Conservation (phyloP, 257 asterid species). For the Solanum habrochaites region DNA sequence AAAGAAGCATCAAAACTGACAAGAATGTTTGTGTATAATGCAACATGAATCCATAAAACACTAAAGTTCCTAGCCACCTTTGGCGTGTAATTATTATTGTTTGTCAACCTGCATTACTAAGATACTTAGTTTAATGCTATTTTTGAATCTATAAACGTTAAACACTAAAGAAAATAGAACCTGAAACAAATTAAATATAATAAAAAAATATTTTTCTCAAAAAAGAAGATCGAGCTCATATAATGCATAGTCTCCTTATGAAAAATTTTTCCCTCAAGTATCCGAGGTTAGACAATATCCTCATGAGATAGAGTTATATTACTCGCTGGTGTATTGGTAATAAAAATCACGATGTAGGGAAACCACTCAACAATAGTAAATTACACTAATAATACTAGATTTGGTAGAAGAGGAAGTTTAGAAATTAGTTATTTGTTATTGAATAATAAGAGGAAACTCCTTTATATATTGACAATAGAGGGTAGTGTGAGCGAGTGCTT, state of each 20-base stretch:
- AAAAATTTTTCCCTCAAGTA: too few species aligned
- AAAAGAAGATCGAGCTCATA: too few species aligned
- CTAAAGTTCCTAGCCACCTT: not conserved
- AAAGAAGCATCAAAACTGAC: not conserved
- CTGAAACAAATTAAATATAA: too few species aligned
- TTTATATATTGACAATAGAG: not conserved
- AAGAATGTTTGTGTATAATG: not conserved
- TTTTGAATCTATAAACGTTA: too few species aligned
- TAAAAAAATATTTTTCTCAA: too few species aligned
- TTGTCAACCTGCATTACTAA: not conserved
- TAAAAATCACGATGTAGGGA: accelerated
- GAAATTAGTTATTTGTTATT: too few species aligned
- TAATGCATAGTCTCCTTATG: too few species aligned
- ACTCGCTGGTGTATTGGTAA: not conserved
- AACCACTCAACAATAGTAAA: not conserved
- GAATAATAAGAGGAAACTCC: not conserved
- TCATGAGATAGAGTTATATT: not conserved
- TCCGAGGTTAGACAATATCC: too few species aligned
- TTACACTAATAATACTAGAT: too few species aligned
- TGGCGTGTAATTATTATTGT: not conserved
- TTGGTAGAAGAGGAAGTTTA: not conserved
- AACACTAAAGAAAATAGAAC: too few species aligned
- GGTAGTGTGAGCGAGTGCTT: too few species aligned
- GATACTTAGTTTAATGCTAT: too few species aligned
- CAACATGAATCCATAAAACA: not conserved